A percentile compares a stretch with the other conserved stretches of the same genome.
These are phyloP conservation scores for Deuterostichococcus epilithicus DNA, from an alignment of 139 green algal genomes.

Conservation along the genomic window DNA sequence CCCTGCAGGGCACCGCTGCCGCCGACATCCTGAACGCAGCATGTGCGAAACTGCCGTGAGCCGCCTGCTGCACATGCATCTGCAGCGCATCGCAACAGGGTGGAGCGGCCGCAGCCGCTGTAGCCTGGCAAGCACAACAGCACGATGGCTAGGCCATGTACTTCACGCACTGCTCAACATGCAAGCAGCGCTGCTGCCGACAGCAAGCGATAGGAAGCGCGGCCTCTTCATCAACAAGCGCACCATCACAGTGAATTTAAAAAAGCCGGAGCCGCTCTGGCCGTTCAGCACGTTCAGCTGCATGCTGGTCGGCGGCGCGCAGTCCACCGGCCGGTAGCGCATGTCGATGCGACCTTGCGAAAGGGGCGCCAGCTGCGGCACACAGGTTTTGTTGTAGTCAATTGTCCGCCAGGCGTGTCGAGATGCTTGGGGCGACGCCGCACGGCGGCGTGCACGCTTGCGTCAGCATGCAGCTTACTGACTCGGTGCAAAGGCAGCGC, in stretches of 20 bases:
- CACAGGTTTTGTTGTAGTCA: neutral
- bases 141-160: no score
- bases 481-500: neutral
- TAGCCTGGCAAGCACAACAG: no score
- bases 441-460: neutral
- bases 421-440: neutral
- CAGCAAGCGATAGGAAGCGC: no score
- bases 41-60: no score
- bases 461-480: neutral
- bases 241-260: neutral
- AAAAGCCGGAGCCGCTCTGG: conserved; percentile 32
- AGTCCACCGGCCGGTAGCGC: conserved; percentile 30
- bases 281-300: conserved; percentile 30
- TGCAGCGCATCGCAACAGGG: no score
- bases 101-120: no score
- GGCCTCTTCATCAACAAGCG: no score
- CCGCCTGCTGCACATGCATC: no score
- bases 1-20: conserved; percentile 22
- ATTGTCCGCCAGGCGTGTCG: neutral
- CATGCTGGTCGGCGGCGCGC: conserved; percentile 23
- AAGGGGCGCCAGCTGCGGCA: conserved; percentile 28
- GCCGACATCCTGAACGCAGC: conserved; percentile 17
- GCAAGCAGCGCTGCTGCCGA: no score
- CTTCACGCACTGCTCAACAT: no score
- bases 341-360: conserved; percentile 22